A percentile compares a stretch with the other conserved stretches of the same genome.
Evolutionary conservation across 495 filamentous ascomycete species (phyloP).

Genomic region (Trichoderma parareesei): DNA sequence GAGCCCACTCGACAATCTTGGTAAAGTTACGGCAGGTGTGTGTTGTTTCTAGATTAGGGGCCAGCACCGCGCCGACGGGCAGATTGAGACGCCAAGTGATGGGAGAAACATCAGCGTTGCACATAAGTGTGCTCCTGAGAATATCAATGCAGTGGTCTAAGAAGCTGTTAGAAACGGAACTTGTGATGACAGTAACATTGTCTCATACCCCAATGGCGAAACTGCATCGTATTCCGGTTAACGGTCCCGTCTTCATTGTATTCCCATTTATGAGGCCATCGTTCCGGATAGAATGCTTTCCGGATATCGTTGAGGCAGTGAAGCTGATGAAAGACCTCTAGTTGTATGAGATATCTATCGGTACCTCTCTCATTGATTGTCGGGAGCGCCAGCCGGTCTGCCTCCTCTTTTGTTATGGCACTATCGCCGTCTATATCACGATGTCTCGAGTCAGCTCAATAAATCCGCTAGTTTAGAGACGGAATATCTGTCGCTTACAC

Average conservation of each 20-base stretch:
- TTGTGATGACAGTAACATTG: no score
- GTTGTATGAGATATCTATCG: neutral
- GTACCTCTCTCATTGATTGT: neutral
- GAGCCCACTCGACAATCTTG: slow-evolving; percentile 14
- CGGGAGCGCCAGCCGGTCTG: neutral
- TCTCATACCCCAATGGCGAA: neutral
- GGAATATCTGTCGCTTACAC: neutral
- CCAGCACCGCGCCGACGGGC: slow-evolving; percentile 9
- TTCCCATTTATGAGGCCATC: neutral
- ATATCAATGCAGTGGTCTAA: slow-evolving; percentile 24
- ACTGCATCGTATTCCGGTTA: neutral
- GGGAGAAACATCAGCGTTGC: slow-evolving; percentile 25
- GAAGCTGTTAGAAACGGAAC: neutral
- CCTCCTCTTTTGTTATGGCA: neutral
- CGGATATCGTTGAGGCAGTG: slow-evolving; percentile 8
- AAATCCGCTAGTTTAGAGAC: neutral
- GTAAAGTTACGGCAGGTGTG: slow-evolving; percentile 16
- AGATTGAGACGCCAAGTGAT: slow-evolving; percentile 18
- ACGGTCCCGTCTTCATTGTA: neutral
- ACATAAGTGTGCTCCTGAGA: slow-evolving; percentile 26
- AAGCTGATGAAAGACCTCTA: slow-evolving; percentile 5
- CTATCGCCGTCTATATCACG: neutral
- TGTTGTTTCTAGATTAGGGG: slow-evolving; percentile 13
- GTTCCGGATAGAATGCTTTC: slow-evolving; percentile 3
- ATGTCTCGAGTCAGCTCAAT: neutral